phyloP scores from a whole-genome alignment of 2,329 filamentous ascomycete species.

The Ophiocordyceps camponoti-rufipedis region DNA sequence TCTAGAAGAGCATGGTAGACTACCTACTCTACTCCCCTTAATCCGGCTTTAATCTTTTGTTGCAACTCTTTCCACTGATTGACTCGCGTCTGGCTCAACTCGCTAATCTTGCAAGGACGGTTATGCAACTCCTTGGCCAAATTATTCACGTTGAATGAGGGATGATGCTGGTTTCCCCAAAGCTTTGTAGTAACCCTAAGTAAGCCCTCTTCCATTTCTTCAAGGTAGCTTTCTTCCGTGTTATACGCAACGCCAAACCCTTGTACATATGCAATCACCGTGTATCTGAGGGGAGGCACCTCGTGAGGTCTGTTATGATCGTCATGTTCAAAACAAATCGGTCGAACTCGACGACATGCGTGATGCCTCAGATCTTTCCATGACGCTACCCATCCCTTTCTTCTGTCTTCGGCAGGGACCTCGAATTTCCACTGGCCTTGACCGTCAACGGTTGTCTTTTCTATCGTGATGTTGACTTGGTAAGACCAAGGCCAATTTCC shows the following conservation, averaged over 20 bases:
- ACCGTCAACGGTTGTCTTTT: neutral
- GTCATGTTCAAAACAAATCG: neutral
- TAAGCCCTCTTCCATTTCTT: neutral
- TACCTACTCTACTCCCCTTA: no score
- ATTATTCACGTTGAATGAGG: no score
- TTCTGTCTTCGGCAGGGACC: no score
- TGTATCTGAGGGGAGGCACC: neutral
- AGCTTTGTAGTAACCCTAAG: neutral
- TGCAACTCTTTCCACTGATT: no score
- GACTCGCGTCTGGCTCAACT: neutral
- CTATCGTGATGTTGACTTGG: neutral
- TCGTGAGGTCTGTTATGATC: neutral
- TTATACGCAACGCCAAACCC: neutral
- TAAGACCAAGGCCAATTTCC: neutral
- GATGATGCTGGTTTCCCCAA: no score
- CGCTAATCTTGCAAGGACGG: neutral
- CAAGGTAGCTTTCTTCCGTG: neutral
- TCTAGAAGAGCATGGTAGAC: no score
- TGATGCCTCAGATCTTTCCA: neutral
- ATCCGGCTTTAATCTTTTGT: no score
- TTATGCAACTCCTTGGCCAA: neutral
- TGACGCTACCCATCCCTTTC: neutral
- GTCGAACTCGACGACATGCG: neutral
- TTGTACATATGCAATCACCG: neutral
- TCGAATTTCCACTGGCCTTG: neutral